Conservation (phyloP, 768 basidiomycete species). For the Kwoniella bestiolae region DNA sequence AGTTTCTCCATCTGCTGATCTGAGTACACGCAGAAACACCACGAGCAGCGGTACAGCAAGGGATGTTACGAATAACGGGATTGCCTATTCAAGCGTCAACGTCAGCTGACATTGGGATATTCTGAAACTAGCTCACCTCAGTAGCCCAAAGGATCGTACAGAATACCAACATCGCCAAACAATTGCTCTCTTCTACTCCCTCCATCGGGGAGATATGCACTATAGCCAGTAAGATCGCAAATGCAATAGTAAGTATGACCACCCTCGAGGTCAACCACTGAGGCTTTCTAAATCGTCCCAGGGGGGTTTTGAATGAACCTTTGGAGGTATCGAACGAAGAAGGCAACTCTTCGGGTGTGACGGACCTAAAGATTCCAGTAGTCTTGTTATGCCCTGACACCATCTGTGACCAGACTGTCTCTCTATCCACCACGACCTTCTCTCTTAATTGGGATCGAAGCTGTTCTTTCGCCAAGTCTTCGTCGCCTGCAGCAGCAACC, state of each 20-base stretch:
- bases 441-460: constrained; percentile 85
- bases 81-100: constrained; percentile 66
- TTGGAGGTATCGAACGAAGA: constrained; percentile 62
- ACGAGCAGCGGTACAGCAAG: constrained; percentile 84
- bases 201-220: constrained; percentile 63
- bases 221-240: constrained; percentile 67
- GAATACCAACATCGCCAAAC: constrained; percentile 85
- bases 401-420: constrained; percentile 81
- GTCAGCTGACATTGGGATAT: neutral
- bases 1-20: constrained; percentile 62
- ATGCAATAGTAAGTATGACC: constrained; percentile 66
- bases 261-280: constrained; percentile 66
- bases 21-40: constrained; percentile 79
- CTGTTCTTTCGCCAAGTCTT: constrained; percentile 72
- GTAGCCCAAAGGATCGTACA: constrained; percentile 95
- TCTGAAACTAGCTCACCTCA: constrained; percentile 67
- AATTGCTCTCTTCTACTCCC: constrained; percentile 76
- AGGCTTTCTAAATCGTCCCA: constrained; percentile 65
- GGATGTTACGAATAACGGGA: constrained; percentile 96
- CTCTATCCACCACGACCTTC: constrained; percentile 88
- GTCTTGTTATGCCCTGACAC: constrained; percentile 71
- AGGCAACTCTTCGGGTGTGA: constrained; percentile 58
- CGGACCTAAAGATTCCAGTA: constrained; percentile 49
- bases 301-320: constrained; percentile 65
- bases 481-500: constrained; percentile 78